Evolutionary conservation across 345 rosid genomes (phyloP).

Genomic region (Hypericum androsaemum): DNA sequence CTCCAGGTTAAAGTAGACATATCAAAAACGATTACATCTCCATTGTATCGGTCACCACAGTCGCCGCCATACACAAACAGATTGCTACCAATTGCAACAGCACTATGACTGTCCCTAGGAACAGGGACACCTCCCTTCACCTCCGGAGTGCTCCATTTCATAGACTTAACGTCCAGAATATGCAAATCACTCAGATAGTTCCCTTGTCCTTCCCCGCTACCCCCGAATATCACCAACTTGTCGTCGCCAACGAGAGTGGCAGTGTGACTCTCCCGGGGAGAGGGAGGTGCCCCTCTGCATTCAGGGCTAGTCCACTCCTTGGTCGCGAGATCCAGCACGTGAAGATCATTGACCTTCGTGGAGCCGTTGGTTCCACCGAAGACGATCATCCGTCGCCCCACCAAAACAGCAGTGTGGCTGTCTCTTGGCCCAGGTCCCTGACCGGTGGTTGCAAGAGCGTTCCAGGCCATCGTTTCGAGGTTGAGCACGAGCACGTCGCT

Average conservation of each 20-base stretch:
- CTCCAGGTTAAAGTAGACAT: conserved; percentile 47
- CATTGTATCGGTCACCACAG: conserved; percentile 57
- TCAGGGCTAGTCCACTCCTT: conserved; percentile 47
- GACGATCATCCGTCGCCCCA: conserved; percentile 47
- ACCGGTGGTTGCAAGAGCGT: conserved; percentile 40
- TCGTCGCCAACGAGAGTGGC: conserved; percentile 44
- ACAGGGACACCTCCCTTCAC: conserved; percentile 52
- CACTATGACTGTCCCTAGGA: conserved; percentile 64
- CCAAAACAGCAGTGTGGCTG: conserved; percentile 63
- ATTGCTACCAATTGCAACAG: conserved; percentile 38
- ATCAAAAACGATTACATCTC: conserved; percentile 48
- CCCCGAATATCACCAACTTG: conserved; percentile 55
- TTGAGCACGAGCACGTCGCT: conserved; percentile 52
- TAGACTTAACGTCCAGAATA: conserved; percentile 45
- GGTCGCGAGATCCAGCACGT: conserved; percentile 41
- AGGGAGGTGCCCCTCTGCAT: conserved; percentile 40
- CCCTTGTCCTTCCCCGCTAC: conserved; percentile 74
- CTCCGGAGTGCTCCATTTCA: conserved; percentile 55
- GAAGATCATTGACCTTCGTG: conserved; percentile 61
- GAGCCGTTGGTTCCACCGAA: conserved; percentile 72
- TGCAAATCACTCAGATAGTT: conserved; percentile 67
- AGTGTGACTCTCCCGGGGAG: conserved; percentile 67
- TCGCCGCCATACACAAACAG: conserved; percentile 64
- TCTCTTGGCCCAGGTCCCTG: conserved; percentile 68
- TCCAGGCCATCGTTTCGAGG: conserved; percentile 47